These are phyloP conservation scores for Magnolia changhungtana DNA, from an alignment of 164 flowering plant species.

Conservation along the genomic window DNA sequence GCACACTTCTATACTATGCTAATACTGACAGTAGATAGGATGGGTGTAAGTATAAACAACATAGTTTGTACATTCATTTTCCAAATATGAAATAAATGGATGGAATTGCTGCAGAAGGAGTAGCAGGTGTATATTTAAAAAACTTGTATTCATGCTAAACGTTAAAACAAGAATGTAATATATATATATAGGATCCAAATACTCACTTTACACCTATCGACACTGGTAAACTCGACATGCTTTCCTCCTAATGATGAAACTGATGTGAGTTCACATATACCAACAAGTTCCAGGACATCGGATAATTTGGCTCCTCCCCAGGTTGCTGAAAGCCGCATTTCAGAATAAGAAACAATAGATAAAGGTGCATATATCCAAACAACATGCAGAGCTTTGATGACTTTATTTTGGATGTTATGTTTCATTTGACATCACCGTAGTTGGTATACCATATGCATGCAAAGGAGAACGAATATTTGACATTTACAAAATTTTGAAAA, in stretches of 20 bases:
- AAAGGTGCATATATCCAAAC: background rate
- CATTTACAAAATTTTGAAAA: too few species aligned
- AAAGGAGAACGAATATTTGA: background rate
- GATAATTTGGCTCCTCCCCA: slow-evolving; percentile 96
- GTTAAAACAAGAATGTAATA: too few species aligned
- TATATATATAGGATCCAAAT: background rate
- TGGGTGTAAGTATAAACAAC: background rate
- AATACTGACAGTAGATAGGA: background rate
- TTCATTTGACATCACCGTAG: background rate
- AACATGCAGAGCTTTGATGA: background rate
- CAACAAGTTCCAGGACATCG: slow-evolving; percentile 87
- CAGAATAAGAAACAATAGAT: background rate
- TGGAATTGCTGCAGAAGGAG: background rate
- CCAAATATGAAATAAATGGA: background rate
- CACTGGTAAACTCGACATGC: slow-evolving; percentile 93
- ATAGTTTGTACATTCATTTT: background rate
- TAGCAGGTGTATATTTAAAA: background rate
- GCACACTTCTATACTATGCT: background rate
- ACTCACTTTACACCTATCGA: slow-evolving; percentile 89
- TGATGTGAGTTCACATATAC: slow-evolving; percentile 57
- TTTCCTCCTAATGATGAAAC: slow-evolving; percentile 69
- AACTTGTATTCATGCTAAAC: background rate
- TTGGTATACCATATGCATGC: background rate
- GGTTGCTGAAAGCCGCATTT: slow-evolving; percentile 46
- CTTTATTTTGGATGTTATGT: background rate